Conservation (phyloP, 306 rosid species). For the Cucumis cinereus region DNA sequence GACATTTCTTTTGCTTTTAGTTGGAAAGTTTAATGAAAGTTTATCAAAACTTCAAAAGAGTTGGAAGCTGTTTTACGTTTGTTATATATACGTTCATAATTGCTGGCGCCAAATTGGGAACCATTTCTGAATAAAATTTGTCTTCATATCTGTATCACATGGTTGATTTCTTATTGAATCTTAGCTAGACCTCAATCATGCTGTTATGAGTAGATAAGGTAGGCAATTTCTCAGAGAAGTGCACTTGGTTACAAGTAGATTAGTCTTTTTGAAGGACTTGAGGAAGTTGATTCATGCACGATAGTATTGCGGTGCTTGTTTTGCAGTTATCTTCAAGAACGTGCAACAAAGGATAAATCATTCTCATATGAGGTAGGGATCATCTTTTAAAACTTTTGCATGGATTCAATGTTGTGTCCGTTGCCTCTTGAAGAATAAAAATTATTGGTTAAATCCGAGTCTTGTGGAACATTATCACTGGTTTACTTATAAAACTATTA, state of each 20-base stretch:
- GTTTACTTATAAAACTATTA: background rate
- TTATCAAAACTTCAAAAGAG: background rate
- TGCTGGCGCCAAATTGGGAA: background rate
- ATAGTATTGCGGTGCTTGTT: constrained; percentile 10
- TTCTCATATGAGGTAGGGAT: constrained; percentile 76
- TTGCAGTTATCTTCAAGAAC: constrained; percentile 83
- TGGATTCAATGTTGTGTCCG: background rate
- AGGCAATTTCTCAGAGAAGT: background rate
- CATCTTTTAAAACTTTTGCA: background rate
- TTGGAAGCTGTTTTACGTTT: background rate
- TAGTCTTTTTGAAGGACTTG: background rate
- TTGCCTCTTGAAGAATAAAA: background rate
- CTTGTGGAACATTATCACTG: background rate
- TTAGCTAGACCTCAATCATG: background rate
- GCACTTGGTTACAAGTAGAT: background rate
- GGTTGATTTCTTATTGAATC: background rate
- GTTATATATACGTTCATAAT: background rate
- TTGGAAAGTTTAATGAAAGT: background rate
- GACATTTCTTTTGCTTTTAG: background rate
- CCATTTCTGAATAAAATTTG: background rate
- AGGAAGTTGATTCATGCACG: background rate
- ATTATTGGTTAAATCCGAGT: background rate
- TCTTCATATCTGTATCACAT: background rate
- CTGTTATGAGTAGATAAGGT: background rate
- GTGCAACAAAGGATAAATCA: constrained; percentile 59